These are phyloP conservation scores for Striga asiatica DNA, from an alignment of 257 asterid species.

Conservation along the genomic window DNA sequence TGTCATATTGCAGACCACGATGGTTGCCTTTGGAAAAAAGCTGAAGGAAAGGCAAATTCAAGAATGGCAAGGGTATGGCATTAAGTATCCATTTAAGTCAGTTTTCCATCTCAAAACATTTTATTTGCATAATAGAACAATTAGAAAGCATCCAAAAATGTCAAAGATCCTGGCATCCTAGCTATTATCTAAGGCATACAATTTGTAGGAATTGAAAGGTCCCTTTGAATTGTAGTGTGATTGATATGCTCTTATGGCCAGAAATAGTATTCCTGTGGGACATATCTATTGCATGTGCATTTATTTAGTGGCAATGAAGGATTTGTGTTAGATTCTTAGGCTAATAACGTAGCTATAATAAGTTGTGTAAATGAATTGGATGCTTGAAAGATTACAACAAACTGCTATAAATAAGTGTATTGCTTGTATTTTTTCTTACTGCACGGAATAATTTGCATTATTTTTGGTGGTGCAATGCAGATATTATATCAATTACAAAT, in stretches of 20 bases:
- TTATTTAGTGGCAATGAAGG: not conserved
- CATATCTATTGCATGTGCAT: not conserved
- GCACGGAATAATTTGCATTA: not conserved
- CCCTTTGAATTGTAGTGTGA: not conserved
- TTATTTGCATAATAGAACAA: not conserved
- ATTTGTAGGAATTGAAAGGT: not conserved
- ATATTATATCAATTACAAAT: constrained; percentile 92
- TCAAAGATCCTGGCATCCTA: not conserved
- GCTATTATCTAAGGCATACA: not conserved
- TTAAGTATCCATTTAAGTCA: not conserved
- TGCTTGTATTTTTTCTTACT: not conserved
- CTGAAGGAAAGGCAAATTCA: constrained; percentile 78
- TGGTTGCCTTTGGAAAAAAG: constrained; percentile 92
- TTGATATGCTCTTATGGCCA: not conserved
- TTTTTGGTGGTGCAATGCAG: constrained; percentile 27
- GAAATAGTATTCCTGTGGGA: not conserved
- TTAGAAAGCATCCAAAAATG: constrained; percentile 3
- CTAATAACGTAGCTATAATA: not conserved
- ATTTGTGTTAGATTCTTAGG: not conserved
- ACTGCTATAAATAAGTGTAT: not conserved
- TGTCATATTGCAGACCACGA: constrained; percentile 32
- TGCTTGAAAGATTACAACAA: not conserved
- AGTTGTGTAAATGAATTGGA: not conserved
- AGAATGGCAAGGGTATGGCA: constrained; percentile 86
- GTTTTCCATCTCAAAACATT: not conserved